phyloP scores from a whole-genome alignment of 352 stramenopile species.

The Albugo candida region DNA sequence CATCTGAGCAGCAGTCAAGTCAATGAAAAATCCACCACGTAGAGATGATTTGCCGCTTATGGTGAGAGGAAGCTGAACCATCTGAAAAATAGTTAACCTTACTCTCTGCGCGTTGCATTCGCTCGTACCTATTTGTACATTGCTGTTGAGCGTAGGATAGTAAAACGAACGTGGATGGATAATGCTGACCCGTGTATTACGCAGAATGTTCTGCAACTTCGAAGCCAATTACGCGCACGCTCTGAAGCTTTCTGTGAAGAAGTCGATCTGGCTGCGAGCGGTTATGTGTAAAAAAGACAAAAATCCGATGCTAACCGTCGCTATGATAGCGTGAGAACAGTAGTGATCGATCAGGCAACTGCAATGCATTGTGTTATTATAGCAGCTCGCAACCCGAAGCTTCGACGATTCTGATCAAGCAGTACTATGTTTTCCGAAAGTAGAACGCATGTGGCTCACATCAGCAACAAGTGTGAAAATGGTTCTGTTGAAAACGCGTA shows the following conservation, averaged over 20 bases:
- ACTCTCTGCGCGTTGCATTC: constrained; percentile 88
- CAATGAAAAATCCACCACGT: constrained; percentile 81
- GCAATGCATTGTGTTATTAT: no score
- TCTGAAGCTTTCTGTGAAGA: constrained; percentile 80
- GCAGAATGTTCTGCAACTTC: constrained; percentile 68
- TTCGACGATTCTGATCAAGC: constrained; percentile 87
- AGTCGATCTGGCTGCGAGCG: constrained; percentile 90
- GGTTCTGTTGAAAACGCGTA: constrained; percentile 86
- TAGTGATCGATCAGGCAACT: constrained; percentile 71
- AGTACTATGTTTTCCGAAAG: constrained; percentile 81
- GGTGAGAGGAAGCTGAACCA: constrained; percentile 92
- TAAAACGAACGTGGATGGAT: constrained; percentile 92
- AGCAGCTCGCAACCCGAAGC: no score
- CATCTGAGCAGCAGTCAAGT: constrained; percentile 65
- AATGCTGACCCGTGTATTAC: constrained; percentile 87
- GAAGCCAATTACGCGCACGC: constrained; percentile 88
- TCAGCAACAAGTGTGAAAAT: constrained; percentile 92
- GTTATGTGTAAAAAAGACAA: no score
- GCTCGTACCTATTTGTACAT: constrained; percentile 85
- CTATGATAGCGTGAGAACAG: constrained; percentile 64
- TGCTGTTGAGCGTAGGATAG: constrained; percentile 91
- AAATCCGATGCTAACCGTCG: no score
- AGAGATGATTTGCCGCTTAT: constrained; percentile 88
- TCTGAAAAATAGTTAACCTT: constrained; percentile 82
- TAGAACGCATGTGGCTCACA: constrained; percentile 96